phyloP scores from a whole-genome alignment of 345 rosid genomes.

The Cardamine resedifolia region DNA sequence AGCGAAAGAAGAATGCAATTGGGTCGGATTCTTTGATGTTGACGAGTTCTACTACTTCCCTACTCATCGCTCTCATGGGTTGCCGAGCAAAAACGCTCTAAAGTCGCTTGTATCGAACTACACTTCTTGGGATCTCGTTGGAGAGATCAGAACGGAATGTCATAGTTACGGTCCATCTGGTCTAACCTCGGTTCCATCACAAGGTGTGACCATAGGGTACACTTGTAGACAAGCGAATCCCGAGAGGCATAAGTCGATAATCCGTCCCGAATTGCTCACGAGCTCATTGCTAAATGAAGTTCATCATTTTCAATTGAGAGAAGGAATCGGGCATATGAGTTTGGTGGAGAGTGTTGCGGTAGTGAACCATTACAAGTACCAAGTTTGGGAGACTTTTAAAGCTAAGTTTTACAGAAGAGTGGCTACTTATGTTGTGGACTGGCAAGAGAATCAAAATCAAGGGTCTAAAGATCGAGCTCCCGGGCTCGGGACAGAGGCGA shows the following conservation, averaged over 20 bases:
- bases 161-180: conserved; percentile 97
- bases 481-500: conserved; percentile 84
- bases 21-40: conserved; percentile 96
- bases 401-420: conserved; percentile 91
- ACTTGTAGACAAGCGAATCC: conserved; percentile 83
- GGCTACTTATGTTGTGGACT: conserved; percentile 90
- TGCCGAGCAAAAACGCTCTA: conserved; percentile 57
- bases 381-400: conserved; percentile 90
- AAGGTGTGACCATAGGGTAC: conserved; percentile 86
- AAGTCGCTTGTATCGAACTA: conserved; percentile 62
- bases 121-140: conserved; percentile 53
- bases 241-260: conserved; percentile 88
- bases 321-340: conserved; percentile 61
- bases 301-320: conserved; percentile 72
- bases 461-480: conserved; percentile 98
- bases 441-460: conserved; percentile 84
- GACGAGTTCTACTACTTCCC: conserved; percentile 94
- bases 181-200: conserved; percentile 57
- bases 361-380: conserved; percentile 95
- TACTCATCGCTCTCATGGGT: conserved; percentile 39
- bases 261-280: conserved; percentile 61
- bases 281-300: conserved; percentile 77
- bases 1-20: conserved; percentile 74
- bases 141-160: conserved; percentile 82
- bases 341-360: conserved; percentile 62